These are phyloP conservation scores for Fusarium torulosum DNA, from an alignment of 2,329 filamentous ascomycete species.

Conservation along the genomic window DNA sequence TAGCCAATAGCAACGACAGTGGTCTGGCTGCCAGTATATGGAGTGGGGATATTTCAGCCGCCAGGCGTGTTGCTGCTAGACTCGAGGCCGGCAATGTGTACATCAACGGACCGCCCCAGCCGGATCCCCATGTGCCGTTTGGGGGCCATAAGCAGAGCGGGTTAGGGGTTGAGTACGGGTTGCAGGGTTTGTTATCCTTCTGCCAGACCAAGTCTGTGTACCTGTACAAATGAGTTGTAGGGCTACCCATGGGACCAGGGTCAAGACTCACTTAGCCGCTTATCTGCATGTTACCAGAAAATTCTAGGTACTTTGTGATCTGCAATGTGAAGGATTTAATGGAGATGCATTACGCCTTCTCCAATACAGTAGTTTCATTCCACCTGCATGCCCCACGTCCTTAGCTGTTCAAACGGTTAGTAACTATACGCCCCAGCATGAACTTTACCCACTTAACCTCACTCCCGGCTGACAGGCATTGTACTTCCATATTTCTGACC, in stretches of 20 bases:
- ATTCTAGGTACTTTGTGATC: too few relatives aligned
- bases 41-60: not conserved
- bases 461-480: too few relatives aligned
- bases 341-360: too few relatives aligned
- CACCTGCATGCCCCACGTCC: too few relatives aligned
- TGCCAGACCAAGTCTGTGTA: conserved; percentile 8
- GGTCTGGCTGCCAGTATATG: conserved; percentile 10
- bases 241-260: not conserved
- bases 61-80: not conserved
- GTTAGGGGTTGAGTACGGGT: conserved; percentile 7
- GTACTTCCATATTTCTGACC: too few relatives aligned
- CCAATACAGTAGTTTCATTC: too few relatives aligned
- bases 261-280: too few relatives aligned
- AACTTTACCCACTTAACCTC: too few relatives aligned
- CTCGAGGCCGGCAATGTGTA: conserved; percentile 8
- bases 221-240: conserved; percentile 10
- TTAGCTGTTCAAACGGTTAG: too few relatives aligned
- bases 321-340: too few relatives aligned
- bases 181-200: conserved; percentile 8
- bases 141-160: conserved; percentile 16
- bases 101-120: conserved; percentile 13
- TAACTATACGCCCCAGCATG: too few relatives aligned
- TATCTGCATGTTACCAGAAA: too few relatives aligned
- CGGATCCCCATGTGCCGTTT: conserved; percentile 11
- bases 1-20: conserved; percentile 7